These are phyloP conservation scores for Cicer yamashitae DNA, from an alignment of 306 rosid species.

Conservation along the genomic window DNA sequence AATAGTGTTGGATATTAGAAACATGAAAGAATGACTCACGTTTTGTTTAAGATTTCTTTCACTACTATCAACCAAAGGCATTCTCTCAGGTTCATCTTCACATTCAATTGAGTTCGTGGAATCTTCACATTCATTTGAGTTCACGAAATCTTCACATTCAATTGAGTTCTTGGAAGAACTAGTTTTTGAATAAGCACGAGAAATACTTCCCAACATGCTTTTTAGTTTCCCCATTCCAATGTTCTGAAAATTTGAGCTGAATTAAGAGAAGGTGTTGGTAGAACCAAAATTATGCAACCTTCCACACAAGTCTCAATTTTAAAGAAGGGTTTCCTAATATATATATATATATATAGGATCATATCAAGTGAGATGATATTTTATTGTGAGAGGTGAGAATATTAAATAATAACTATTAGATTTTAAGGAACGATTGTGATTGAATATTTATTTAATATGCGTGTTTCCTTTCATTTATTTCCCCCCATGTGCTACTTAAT, in stretches of 20 bases:
- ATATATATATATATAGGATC: too few species aligned
- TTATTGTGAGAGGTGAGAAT: too few species aligned
- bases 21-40: slow-evolving; percentile 47
- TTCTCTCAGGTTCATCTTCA: slow-evolving; percentile 68
- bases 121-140: slow-evolving; percentile 43
- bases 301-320: slow-evolving; percentile 36
- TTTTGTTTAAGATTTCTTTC: slow-evolving; percentile 77
- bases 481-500: too few species aligned
- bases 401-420: too few species aligned
- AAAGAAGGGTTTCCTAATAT: not conserved
- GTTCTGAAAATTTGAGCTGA: slow-evolving; percentile 42
- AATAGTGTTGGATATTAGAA: not conserved
- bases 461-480: too few species aligned
- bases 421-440: too few species aligned
- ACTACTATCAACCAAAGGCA: slow-evolving; percentile 52
- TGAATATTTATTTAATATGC: too few species aligned
- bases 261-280: slow-evolving; percentile 21
- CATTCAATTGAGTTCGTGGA: slow-evolving; percentile 62
- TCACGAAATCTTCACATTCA: slow-evolving; percentile 16
- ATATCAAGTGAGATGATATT: too few species aligned
- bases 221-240: slow-evolving; percentile 78
- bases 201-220: slow-evolving; percentile 64
- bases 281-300: slow-evolving; percentile 29
- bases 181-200: slow-evolving; percentile 64
- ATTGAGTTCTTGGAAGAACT: slow-evolving; percentile 73